Conservation (phyloP, 805 yeast genomes). For the Limtongia smithiae region DNA sequence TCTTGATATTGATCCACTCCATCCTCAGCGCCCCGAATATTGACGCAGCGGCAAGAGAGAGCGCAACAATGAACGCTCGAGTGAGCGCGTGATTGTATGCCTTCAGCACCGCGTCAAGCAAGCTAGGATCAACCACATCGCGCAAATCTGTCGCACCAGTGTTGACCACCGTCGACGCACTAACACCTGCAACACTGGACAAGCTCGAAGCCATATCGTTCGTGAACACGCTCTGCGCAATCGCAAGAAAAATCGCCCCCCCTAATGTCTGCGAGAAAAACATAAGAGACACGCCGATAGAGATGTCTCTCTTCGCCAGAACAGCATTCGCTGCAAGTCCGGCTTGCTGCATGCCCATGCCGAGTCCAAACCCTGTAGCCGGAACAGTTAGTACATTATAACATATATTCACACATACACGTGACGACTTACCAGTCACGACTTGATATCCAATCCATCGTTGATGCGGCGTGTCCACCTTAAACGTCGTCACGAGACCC, state of each 20-base stretch:
- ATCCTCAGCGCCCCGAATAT: background rate
- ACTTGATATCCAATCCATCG: constrained; percentile 46
- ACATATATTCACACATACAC: constrained; percentile 39
- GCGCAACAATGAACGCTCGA: constrained; percentile 3
- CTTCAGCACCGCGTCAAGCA: background rate
- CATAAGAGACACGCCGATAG: constrained; percentile 5
- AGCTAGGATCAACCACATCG: background rate
- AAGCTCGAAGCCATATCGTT: background rate
- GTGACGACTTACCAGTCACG: constrained; percentile 39
- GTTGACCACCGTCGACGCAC: background rate
- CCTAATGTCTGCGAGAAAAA: constrained; percentile 8
- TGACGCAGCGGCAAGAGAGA: background rate
- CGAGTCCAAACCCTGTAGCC: constrained; percentile 47
- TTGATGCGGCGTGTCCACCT: constrained; percentile 39
- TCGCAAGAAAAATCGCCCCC: constrained; percentile 7
- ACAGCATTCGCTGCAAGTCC: constrained; percentile 8
- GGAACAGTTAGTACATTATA: constrained; percentile 42
- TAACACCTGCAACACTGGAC: background rate
- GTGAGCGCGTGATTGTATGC: constrained; percentile 5
- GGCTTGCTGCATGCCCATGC: constrained; percentile 31
- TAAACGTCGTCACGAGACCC: constrained; percentile 45
- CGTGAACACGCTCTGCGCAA: constrained; percentile 5
- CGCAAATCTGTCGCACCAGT: constrained; percentile 14
- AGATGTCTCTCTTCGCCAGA: background rate
- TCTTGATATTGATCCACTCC: constrained; percentile 12